Conservation (phyloP, 2,329 filamentous ascomycete species). For the Xylariaceae sp. region DNA sequence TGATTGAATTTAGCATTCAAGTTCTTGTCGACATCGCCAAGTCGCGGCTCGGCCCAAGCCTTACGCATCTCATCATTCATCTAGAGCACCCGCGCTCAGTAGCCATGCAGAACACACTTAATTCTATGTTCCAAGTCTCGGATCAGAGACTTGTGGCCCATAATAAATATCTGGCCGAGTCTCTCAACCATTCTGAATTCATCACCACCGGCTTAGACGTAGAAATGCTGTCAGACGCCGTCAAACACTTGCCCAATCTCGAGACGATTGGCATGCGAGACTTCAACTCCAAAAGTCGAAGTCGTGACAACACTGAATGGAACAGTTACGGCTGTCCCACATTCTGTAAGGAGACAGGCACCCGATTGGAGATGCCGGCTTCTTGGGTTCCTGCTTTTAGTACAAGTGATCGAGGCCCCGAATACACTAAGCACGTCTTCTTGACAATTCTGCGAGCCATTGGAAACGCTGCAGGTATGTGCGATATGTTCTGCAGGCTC, state of each 20-base stretch:
- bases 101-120: neutral
- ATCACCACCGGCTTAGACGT: slow-evolving; percentile 54
- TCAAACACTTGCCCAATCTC: slow-evolving; percentile 61
- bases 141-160: neutral
- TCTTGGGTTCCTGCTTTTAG: too few species aligned
- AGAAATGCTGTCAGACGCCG: slow-evolving; percentile 63
- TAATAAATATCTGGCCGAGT: slow-evolving; percentile 34
- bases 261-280: slow-evolving; percentile 65
- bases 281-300: slow-evolving; percentile 57
- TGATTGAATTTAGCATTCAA: slow-evolving; percentile 60
- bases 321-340: slow-evolving; percentile 57
- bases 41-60: slow-evolving; percentile 47
- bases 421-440: slow-evolving; percentile 46
- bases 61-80: slow-evolving; percentile 58
- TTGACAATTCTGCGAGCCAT: slow-evolving; percentile 51
- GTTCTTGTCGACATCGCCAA: slow-evolving; percentile 57
- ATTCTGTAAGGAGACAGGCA: neutral
- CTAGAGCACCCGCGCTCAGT: slow-evolving; percentile 41
- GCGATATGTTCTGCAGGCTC: neutral
- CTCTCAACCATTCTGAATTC: slow-evolving; percentile 42
- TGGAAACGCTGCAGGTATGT: slow-evolving; percentile 42
- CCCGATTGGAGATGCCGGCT: neutral
- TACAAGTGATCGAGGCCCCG: neutral
- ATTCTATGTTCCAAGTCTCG: neutral
- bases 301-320: slow-evolving; percentile 59